Percentiles rank a stretch among this genome's conserved stretches.
phyloP scores from a whole-genome alignment of 768 basidiomycete genomes.

The Termitomyces eurrhizus region DNA sequence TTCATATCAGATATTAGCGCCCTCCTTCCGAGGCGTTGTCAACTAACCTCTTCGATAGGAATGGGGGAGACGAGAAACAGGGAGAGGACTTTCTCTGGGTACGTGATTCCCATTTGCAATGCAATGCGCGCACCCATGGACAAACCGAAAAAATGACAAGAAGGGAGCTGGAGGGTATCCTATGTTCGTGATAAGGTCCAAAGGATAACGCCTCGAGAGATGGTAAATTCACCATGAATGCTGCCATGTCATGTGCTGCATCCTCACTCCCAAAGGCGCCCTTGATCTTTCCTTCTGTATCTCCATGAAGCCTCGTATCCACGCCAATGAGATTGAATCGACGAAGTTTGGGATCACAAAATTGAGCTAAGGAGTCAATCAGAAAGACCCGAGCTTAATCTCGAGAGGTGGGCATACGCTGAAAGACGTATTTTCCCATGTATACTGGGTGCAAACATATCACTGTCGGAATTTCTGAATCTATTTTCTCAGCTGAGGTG shows the following conservation, averaged over 20 bases:
- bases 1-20: neutral
- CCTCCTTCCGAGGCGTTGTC: too few species aligned
- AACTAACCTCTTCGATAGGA: constrained; percentile 28
- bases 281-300: constrained; percentile 24
- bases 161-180: constrained; percentile 32
- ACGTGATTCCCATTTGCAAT: constrained; percentile 27
- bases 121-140: constrained; percentile 33
- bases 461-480: constrained; percentile 28
- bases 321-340: constrained; percentile 34
- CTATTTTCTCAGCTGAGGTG: constrained; percentile 25
- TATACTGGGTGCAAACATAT: constrained; percentile 34
- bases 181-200: constrained; percentile 7
- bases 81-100: constrained; percentile 31
- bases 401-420: constrained; percentile 18
- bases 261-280: constrained; percentile 22
- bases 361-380: neutral
- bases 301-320: constrained; percentile 30
- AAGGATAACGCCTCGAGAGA: neutral
- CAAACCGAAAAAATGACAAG: constrained; percentile 34
- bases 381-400: neutral
- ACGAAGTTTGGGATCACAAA: constrained; percentile 22
- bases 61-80: constrained; percentile 33
- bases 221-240: constrained; percentile 30
- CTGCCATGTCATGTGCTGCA: constrained; percentile 30
- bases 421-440: constrained; percentile 27